A percentile compares a stretch with the other conserved stretches of the same genome.
Conservation (phyloP, 345 rosid species). For the Brassica juncea region DNA sequence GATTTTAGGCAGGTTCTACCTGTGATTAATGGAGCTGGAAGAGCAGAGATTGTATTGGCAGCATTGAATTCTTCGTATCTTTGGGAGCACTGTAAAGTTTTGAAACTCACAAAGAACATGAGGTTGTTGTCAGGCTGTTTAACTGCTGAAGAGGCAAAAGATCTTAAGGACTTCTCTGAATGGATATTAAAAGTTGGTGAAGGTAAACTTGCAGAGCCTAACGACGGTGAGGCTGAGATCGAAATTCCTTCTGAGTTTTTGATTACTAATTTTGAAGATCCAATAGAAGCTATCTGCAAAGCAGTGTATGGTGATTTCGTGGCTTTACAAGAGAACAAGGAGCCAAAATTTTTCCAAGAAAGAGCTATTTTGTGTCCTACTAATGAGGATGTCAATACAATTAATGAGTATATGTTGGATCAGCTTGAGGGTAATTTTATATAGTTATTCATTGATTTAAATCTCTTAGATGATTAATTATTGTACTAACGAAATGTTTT, state of each 20-base stretch:
- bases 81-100: not conserved
- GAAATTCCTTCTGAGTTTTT: not conserved
- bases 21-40: not conserved
- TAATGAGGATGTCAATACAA: not conserved
- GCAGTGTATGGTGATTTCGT: not conserved
- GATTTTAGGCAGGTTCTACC: not conserved
- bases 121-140: not conserved
- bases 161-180: not conserved
- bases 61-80: not conserved
- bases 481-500: not conserved
- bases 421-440: not conserved
- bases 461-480: no score
- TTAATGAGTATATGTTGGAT: not conserved
- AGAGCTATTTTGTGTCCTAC: not conserved
- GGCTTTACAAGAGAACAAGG: not conserved
- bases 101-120: not conserved
- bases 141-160: not conserved
- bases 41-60: not conserved
- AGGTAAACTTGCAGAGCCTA: not conserved
- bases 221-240: not conserved
- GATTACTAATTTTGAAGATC: not conserved
- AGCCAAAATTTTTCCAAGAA: not conserved
- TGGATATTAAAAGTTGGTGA: not conserved
- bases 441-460: no score
- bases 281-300: not conserved